phyloP scores from a whole-genome alignment of 1,284 basidiomycete species.

The Gymnopus androsaceus region DNA sequence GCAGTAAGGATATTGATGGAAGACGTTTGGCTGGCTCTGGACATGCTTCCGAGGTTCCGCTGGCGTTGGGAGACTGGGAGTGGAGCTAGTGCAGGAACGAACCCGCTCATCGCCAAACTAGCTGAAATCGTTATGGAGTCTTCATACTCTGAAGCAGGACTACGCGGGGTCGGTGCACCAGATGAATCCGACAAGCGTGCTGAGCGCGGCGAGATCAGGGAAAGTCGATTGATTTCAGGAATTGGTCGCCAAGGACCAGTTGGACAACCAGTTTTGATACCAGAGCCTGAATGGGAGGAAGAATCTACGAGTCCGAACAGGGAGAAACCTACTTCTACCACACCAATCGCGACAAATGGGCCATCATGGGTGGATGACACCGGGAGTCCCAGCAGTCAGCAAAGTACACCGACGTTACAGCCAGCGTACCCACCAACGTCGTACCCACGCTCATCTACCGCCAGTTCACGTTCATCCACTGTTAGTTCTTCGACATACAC shows the following conservation, averaged over 20 bases:
- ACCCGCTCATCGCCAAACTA: slow-evolving; percentile 77
- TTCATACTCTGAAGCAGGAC: slow-evolving; percentile 54
- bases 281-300: slow-evolving; percentile 73
- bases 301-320: slow-evolving; percentile 30
- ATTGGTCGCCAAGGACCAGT: slow-evolving; percentile 41
- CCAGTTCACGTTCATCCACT: neutral
- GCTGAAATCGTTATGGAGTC: slow-evolving; percentile 76
- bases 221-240: neutral
- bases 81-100: slow-evolving; percentile 65
- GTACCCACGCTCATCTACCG: neutral
- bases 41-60: slow-evolving; percentile 81
- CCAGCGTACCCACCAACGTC: slow-evolving; percentile 6
- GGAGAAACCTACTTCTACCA: slow-evolving; percentile 23
- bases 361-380: neutral
- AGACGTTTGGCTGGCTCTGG: slow-evolving; percentile 80
- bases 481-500: neutral
- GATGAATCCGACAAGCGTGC: neutral
- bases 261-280: slow-evolving; percentile 56
- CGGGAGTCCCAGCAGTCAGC: slow-evolving; percentile 35
- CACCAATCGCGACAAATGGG: slow-evolving; percentile 26
- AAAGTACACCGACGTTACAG: slow-evolving; percentile 47
- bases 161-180: slow-evolving; percentile 1
- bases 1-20: slow-evolving; percentile 50
- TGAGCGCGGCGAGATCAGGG: neutral
- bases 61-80: slow-evolving; percentile 82